Base-by-base conservation (phyloP, 108 stramenopile genomes). In the Fragilaria radians region DNA sequence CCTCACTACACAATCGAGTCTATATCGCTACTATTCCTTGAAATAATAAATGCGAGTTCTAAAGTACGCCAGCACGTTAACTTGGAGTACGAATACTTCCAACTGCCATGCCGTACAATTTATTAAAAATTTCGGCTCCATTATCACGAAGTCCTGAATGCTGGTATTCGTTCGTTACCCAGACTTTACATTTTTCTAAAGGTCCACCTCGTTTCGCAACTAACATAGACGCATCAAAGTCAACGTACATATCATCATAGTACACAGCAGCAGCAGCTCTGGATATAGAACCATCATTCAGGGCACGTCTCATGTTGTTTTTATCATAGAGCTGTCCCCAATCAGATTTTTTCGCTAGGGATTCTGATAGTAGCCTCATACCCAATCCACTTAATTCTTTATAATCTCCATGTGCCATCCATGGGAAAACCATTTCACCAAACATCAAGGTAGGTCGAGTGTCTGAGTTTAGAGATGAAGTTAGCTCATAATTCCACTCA, bases 381-480 rank as follows among this genome's bases (percentile, higher is more conserved):
- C 85, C 88, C 32, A 73, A 1, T 2, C 81, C 82, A 36, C 67
- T 64, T 28, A 89, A 62, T 63, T 88, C 91, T 7, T 63, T 80
- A 68, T 74, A 95, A 56, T 95, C 94, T 24, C 79, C 79, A 50
- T 97, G 77, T 28, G 85, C 65, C 94, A 97, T 95, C 82, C 88
- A 94, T 1, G 89, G 84, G 73, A 94, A 97, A 0, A 97, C 88
- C 89, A 94, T 94, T 76, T 97, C 96, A 5, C 93, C 94, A 64
- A 86, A 88, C 59, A 93, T 82, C 3, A 87, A 42, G 0, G 73
- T 78, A 7, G 83, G 91, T 9, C 32, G 27, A 5, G 49, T 53
- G 24, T 83, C 62, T 3, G 56, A 48, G 42, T 67, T 52, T 11
- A 45, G 28, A 52, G 50, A 29, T 50, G 68, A 59, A 9, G 87